Percentiles rank a stretch among this genome's conserved stretches.
Conservation (phyloP, 148 eudicot genomes). For the Diospyros kaki region DNA sequence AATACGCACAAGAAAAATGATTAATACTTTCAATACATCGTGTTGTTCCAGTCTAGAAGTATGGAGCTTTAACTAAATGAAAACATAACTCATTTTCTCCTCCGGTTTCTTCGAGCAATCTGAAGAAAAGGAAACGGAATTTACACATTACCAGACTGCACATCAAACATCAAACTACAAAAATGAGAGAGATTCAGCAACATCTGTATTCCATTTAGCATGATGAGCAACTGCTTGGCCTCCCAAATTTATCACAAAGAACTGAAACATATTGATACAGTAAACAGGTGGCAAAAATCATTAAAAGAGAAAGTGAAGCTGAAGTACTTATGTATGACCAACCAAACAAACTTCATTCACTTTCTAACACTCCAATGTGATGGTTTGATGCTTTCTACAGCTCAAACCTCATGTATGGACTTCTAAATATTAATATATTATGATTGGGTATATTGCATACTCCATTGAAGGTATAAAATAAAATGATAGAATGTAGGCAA, state of each 20-base stretch:
- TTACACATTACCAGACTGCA: neutral
- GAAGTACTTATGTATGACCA: neutral
- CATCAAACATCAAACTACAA: neutral
- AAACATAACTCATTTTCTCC: slow-evolving; percentile 28
- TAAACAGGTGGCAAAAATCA: too few relatives aligned
- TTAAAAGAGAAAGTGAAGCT: neutral
- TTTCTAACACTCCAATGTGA: neutral
- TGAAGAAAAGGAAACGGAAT: slow-evolving; percentile 5
- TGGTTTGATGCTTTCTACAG: too few relatives aligned
- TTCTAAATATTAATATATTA: too few relatives aligned
- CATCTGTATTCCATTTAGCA: neutral
- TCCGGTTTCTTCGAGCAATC: slow-evolving; percentile 48
- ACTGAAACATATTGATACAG: too few relatives aligned
- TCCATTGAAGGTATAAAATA: too few relatives aligned
- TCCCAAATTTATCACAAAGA: neutral
- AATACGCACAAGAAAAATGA: too few relatives aligned
- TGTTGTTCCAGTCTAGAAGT: neutral
- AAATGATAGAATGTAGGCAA: neutral
- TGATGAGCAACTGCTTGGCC: neutral
- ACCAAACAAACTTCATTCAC: neutral
- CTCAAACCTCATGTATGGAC: too few relatives aligned
- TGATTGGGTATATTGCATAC: too few relatives aligned
- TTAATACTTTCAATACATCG: neutral
- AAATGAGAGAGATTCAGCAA: neutral
- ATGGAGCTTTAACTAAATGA: neutral